These are phyloP conservation scores for Amniculicola lignicola DNA, from an alignment of 495 filamentous ascomycete genomes.

Conservation along the genomic window DNA sequence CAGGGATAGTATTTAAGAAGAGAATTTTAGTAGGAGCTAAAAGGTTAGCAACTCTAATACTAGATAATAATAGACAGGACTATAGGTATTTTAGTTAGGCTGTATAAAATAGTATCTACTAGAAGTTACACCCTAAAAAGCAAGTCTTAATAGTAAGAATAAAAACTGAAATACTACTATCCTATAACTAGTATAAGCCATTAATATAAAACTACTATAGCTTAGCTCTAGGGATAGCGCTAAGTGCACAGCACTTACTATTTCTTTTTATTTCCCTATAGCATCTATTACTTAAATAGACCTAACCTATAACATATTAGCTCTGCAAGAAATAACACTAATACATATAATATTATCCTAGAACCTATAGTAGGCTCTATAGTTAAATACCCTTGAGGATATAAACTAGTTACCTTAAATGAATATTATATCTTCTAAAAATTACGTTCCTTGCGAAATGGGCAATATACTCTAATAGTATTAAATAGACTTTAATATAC, in stretches of 20 bases:
- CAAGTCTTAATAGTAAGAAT: neutral
- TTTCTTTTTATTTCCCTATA: neutral
- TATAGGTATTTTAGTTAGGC: too few relatives aligned
- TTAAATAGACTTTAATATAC: too few relatives aligned
- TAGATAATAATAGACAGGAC: neutral
- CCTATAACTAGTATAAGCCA: neutral
- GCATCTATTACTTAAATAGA: neutral
- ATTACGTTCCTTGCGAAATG: neutral
- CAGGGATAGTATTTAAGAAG: neutral
- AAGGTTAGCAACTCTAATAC: neutral
- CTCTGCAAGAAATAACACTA: neutral
- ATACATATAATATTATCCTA: neutral
- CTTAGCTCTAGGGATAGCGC: neutral
- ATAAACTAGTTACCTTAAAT: neutral
- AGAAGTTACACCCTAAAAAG: neutral
- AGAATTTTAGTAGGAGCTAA: neutral
- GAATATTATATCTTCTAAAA: neutral
- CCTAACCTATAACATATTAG: neutral
- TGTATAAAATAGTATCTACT: too few relatives aligned
- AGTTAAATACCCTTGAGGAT: neutral
- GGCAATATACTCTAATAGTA: neutral
- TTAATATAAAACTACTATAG: neutral
- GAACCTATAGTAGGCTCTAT: neutral
- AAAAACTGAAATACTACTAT: neutral
- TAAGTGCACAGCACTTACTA: neutral